A percentile compares a stretch with the other conserved stretches of the same genome.
These are phyloP conservation scores for Microcyclosporella mali DNA, from an alignment of 2,329 filamentous ascomycete genomes.

Conservation along the genomic window DNA sequence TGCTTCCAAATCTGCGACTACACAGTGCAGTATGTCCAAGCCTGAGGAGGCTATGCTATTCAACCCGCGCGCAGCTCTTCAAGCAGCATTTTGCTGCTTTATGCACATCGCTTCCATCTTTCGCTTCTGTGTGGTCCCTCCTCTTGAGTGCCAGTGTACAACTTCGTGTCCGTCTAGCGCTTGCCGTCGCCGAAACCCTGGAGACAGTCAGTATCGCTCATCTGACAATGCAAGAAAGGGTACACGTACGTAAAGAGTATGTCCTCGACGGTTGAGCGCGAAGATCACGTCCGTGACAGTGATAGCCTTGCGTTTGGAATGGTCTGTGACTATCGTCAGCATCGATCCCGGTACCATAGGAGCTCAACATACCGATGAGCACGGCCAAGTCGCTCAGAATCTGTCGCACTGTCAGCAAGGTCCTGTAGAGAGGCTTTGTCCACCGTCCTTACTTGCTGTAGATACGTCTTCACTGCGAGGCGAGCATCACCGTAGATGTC, in stretches of 20 bases:
- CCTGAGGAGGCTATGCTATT: too few species aligned
- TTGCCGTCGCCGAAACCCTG: slow-evolving; percentile 1
- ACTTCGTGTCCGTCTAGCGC: too few species aligned
- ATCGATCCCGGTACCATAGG: too few species aligned
- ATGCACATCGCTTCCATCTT: too few species aligned
- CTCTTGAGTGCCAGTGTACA: too few species aligned
- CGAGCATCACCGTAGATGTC: slow-evolving; percentile 59
- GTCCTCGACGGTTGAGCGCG: slow-evolving; percentile 1
- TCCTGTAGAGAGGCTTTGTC: too few species aligned
- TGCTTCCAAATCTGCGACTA: too few species aligned
- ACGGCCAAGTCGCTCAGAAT: neutral
- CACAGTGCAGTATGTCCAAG: too few species aligned
- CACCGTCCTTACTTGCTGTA: slow-evolving; percentile 50
- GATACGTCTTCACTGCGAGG: slow-evolving; percentile 45
- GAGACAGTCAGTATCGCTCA: neutral
- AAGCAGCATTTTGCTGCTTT: too few species aligned
- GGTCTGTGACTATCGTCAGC: slow-evolving; percentile 35
- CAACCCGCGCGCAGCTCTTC: too few species aligned
- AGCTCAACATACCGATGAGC: too few species aligned
- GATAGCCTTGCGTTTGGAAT: slow-evolving; percentile 53
- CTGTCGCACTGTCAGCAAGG: slow-evolving; percentile 2
- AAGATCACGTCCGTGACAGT: slow-evolving; percentile 51
- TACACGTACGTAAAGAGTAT: slow-evolving; percentile 5
- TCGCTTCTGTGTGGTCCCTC: too few species aligned
- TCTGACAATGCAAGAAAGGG: neutral